These are phyloP conservation scores for Boletus vermiculosoides DNA, from an alignment of 768 basidiomycete species.

Conservation along the genomic window DNA sequence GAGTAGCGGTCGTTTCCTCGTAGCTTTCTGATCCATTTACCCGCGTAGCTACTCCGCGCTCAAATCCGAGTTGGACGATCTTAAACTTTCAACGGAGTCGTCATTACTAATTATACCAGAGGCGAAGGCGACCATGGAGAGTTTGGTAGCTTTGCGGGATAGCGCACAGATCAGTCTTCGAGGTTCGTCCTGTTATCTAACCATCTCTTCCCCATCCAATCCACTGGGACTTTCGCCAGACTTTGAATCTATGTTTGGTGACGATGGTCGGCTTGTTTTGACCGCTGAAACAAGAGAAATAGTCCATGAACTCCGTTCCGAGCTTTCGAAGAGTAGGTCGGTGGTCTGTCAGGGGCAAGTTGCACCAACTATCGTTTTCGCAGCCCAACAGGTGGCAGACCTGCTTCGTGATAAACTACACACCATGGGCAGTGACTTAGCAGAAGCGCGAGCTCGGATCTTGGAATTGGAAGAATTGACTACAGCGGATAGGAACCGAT, in stretches of 20 bases:
- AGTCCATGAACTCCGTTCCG: slow-evolving; percentile 35
- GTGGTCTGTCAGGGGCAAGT: not conserved
- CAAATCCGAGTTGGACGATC: slow-evolving; percentile 28
- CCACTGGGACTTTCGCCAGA: slow-evolving; percentile 14
- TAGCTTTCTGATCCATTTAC: not conserved
- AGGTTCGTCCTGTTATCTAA: slow-evolving; percentile 20
- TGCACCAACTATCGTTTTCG: slow-evolving; percentile 7
- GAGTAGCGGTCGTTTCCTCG: not conserved
- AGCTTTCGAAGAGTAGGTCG: slow-evolving; percentile 36
- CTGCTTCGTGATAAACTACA: slow-evolving; percentile 48
- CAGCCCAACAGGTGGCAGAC: slow-evolving; percentile 50
- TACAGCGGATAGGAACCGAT: slow-evolving; percentile 22
- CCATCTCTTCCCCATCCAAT: not conserved
- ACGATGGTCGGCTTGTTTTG: slow-evolving; percentile 26
- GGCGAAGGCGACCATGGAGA: slow-evolving; percentile 28
- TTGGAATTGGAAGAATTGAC: slow-evolving; percentile 36
- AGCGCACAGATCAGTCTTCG: slow-evolving; percentile 21
- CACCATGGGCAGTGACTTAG: slow-evolving; percentile 40
- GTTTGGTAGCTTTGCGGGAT: slow-evolving; percentile 25
- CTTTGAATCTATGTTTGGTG: slow-evolving; percentile 30
- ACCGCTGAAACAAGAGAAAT: slow-evolving; percentile 27
- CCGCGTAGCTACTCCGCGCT: slow-evolving; percentile 29
- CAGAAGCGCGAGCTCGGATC: slow-evolving; percentile 41
- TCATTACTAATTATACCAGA: slow-evolving; percentile 23
- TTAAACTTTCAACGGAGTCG: slow-evolving; percentile 26